Percentiles rank a stretch among this genome's conserved stretches.
phyloP scores from a whole-genome alignment of 2,329 filamentous ascomycete species.

The Decorospora gaudefroyi region DNA sequence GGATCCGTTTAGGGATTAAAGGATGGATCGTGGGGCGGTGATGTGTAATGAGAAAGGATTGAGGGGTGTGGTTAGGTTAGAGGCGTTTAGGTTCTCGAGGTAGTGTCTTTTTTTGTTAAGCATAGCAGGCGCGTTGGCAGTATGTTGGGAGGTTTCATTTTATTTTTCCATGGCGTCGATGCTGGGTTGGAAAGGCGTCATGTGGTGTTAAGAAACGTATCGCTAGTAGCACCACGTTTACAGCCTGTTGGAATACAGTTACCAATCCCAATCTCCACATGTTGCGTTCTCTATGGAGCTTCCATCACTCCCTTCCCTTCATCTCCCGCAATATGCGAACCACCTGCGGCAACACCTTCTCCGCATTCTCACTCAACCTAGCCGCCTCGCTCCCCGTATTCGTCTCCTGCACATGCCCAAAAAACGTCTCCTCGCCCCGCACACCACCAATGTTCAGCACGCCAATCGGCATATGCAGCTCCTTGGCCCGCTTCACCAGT shows the following conservation, averaged over 20 bases:
- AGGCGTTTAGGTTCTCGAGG: neutral
- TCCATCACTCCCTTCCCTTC: constrained; percentile 3
- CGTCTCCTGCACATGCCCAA: constrained; percentile 58
- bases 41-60: too few species aligned
- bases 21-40: neutral
- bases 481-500: constrained; percentile 79
- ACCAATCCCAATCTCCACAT: neutral
- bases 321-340: constrained; percentile 32
- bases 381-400: constrained; percentile 48
- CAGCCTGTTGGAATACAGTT: constrained; percentile 1
- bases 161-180: neutral
- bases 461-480: constrained; percentile 81
- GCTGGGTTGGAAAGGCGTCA: neutral
- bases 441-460: constrained; percentile 88
- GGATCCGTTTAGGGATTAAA: neutral
- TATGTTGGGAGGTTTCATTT: neutral
- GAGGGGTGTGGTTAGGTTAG: too few species aligned
- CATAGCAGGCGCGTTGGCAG: neutral
- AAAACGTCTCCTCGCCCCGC: constrained; percentile 75
- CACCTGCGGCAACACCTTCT: constrained; percentile 44
- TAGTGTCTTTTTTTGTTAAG: neutral
- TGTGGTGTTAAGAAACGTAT: constrained; percentile 7
- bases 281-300: neutral
- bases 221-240: constrained; percentile 5
- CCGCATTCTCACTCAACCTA: constrained; percentile 49